Conservation (phyloP, 768 basidiomycete species). For the Erythrobasidium yunnanense region DNA sequence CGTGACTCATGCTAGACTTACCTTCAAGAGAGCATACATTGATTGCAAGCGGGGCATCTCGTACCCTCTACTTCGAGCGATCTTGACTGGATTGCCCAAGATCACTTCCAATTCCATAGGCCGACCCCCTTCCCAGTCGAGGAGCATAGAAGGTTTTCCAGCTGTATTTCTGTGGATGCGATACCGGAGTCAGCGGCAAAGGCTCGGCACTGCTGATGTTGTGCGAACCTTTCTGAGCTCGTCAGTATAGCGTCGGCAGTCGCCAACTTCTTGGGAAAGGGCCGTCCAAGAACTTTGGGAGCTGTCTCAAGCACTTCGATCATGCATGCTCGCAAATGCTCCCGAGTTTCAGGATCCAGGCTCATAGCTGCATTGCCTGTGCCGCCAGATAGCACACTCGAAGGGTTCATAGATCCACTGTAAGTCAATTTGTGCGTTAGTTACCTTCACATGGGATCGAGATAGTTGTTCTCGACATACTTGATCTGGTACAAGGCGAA, state of each 20-base stretch:
- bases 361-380: conserved; percentile 38
- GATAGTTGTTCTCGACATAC: not conserved
- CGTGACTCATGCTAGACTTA: conserved; percentile 24
- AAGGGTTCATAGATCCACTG: conserved; percentile 40
- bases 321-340: conserved; percentile 38
- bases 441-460: not conserved
- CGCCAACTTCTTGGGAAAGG: conserved; percentile 36
- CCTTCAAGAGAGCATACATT: conserved; percentile 39
- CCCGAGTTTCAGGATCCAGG: conserved; percentile 33
- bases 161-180: conserved; percentile 21
- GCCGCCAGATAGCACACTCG: conserved; percentile 37
- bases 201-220: not conserved
- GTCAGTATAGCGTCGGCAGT: conserved; percentile 37
- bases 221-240: conserved; percentile 30
- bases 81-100: conserved; percentile 45
- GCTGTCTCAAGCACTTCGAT: conserved; percentile 38
- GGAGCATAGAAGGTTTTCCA: conserved; percentile 52
- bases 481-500: conserved; percentile 2
- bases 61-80: conserved; percentile 36
- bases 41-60: conserved; percentile 40
- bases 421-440: conserved; percentile 18
- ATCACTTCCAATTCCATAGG: conserved; percentile 62
- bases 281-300: conserved; percentile 34
- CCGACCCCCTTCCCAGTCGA: conserved; percentile 50
- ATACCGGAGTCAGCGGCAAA: not conserved